These are phyloP conservation scores for Rhodocollybia butyracea DNA, from an alignment of 768 basidiomycete genomes.

Conservation along the genomic window DNA sequence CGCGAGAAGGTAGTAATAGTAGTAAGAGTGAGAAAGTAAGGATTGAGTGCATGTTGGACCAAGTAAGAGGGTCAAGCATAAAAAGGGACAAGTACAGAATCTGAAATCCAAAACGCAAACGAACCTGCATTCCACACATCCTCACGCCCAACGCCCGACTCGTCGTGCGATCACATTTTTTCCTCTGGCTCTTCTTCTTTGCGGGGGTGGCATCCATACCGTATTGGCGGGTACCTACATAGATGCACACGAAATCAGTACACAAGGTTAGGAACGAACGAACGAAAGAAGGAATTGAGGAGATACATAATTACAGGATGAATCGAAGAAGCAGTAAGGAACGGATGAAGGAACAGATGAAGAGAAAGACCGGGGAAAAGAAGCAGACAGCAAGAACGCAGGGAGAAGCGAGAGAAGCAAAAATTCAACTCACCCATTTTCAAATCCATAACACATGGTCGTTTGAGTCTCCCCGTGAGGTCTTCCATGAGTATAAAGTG, in stretches of 20 bases:
- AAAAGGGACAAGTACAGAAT: not conserved
- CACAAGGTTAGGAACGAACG: too few species aligned
- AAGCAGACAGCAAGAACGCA: too few species aligned
- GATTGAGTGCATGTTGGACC: not conserved
- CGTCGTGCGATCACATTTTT: slow-evolving; percentile 96
- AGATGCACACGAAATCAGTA: too few species aligned
- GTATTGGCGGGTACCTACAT: slow-evolving; percentile 98
- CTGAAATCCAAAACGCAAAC: slow-evolving; percentile 22
- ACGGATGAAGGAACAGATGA: too few species aligned
- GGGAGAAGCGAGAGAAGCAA: too few species aligned
- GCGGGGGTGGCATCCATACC: slow-evolving; percentile 88
- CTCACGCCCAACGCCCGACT: slow-evolving; percentile 88
- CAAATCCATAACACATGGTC: slow-evolving; percentile 93
- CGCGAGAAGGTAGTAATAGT: too few species aligned
- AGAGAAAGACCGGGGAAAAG: too few species aligned
- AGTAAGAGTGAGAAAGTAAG: too few species aligned
- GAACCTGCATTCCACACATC: slow-evolving; percentile 98
- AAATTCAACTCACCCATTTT: too few species aligned
- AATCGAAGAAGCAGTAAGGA: too few species aligned
- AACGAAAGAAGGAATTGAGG: too few species aligned
- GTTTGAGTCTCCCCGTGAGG: slow-evolving; percentile 86
- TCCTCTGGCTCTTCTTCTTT: slow-evolving; percentile 98
- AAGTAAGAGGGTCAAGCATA: not conserved
- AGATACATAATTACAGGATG: too few species aligned
- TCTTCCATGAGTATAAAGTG: slow-evolving; percentile 99